These are phyloP conservation scores for Penicillium robsamsonii DNA, from an alignment of 495 filamentous ascomycete genomes.

Conservation along the genomic window DNA sequence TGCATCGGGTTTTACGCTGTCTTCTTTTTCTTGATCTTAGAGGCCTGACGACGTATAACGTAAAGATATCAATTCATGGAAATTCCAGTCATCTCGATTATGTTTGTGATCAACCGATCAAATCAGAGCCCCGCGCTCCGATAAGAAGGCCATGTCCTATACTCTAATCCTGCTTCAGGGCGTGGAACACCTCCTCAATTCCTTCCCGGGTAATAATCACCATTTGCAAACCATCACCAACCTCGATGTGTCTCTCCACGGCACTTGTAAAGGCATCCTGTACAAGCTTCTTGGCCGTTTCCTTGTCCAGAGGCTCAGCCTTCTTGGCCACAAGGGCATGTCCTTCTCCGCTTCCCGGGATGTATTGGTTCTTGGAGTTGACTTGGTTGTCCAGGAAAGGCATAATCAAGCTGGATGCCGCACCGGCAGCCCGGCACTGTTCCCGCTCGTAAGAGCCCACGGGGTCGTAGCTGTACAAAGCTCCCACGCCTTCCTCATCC, in stretches of 20 bases:
- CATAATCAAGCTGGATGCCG: constrained; percentile 97
- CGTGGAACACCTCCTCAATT: constrained; percentile 78
- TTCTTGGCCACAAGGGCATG: constrained; percentile 67
- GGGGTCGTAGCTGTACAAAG: constrained; percentile 95
- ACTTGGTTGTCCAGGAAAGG: constrained; percentile 99
- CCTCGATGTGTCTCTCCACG: constrained; percentile 97
- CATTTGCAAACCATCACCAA: constrained; percentile 95
- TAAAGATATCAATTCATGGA: constrained; percentile 26
- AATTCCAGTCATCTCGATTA: constrained; percentile 20
- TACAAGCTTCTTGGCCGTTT: constrained; percentile 79
- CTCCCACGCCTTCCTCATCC: constrained; percentile 92
- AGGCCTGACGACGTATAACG: constrained; percentile 30
- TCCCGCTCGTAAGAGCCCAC: constrained; percentile 96
- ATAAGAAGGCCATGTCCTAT: constrained; percentile 15
- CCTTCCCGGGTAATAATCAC: constrained; percentile 84
- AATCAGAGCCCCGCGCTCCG: constrained; percentile 9
- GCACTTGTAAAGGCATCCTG: constrained; percentile 97
- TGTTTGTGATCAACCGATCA: constrained; percentile 12
- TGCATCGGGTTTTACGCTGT: constrained; percentile 22
- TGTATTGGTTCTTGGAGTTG: constrained; percentile 98
- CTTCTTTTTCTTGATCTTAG: constrained; percentile 23
- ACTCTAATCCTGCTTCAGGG: constrained; percentile 85
- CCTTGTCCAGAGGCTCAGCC: constrained; percentile 63
- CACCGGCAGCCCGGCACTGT: constrained; percentile 90
- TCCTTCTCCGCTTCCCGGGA: constrained; percentile 81